Evolutionary conservation across 2,329 filamentous ascomycete genomes (phyloP).

Genomic region (Lasiodiplodia hormozganensis): DNA sequence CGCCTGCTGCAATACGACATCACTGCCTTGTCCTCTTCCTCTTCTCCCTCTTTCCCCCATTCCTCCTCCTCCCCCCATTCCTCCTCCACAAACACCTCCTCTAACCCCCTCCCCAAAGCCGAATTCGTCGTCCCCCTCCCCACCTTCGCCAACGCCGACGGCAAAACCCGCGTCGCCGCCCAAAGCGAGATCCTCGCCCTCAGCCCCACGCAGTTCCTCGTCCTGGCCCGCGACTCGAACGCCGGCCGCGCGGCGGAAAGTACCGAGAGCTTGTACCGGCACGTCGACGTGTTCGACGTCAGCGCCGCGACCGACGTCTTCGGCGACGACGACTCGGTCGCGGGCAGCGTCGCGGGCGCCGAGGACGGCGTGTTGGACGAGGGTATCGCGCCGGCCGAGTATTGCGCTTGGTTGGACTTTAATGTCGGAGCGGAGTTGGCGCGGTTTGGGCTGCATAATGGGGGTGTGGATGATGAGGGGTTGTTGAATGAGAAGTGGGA

Average conservation of each 20-base stretch:
- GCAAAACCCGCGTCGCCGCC: slow-evolving; percentile 63
- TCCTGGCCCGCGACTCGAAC: slow-evolving; percentile 69
- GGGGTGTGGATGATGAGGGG: slow-evolving; percentile 63
- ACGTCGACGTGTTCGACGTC: slow-evolving; percentile 74
- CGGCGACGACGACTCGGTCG: slow-evolving; percentile 41
- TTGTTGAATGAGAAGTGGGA: slow-evolving; percentile 83
- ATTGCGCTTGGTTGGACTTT: slow-evolving; percentile 72
- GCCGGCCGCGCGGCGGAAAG: slow-evolving; percentile 64
- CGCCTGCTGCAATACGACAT: slow-evolving; percentile 72
- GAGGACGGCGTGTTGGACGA: slow-evolving; percentile 60
- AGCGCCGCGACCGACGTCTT: slow-evolving; percentile 65
- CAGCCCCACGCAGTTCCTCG: slow-evolving; percentile 68
- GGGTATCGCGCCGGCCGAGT: slow-evolving; percentile 63
- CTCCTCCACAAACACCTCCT: slow-evolving; percentile 34
- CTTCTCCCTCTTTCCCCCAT: too few relatives aligned
- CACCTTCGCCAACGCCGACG: slow-evolving; percentile 58
- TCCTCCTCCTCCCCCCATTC: too few relatives aligned
- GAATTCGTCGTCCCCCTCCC: slow-evolving; percentile 74
- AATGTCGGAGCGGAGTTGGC: slow-evolving; percentile 68
- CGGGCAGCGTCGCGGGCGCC: slow-evolving; percentile 55
- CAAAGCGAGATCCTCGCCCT: slow-evolving; percentile 74
- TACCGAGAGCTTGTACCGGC: slow-evolving; percentile 67
- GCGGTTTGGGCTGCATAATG: slow-evolving; percentile 73
- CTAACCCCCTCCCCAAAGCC: slow-evolving; percentile 54
- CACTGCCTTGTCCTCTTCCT: slow-evolving; percentile 34